Percentiles rank a stretch among this genome's conserved stretches.
phyloP scores from a whole-genome alignment of 1,139 yeast species.

The Yamadazyma atmosphaerica region DNA sequence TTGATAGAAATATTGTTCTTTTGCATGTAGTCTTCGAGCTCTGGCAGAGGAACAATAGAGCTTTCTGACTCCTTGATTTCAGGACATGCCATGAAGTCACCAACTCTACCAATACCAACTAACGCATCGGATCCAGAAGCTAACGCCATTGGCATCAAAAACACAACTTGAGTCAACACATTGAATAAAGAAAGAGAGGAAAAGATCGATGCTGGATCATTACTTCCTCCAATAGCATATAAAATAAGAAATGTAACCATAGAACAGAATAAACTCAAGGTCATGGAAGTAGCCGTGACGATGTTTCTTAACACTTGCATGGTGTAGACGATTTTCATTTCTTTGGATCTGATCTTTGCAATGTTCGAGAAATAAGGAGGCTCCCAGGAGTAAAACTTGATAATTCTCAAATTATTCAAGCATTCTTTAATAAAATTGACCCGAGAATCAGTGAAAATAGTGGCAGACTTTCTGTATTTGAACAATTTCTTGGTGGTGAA shows the following conservation, averaged over 20 bases:
- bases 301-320: constrained; percentile 62
- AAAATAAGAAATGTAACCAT: constrained; percentile 72
- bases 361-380: constrained; percentile 52
- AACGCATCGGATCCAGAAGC: constrained; percentile 70
- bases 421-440: constrained; percentile 38
- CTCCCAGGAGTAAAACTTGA: constrained; percentile 66
- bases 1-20: constrained; percentile 26
- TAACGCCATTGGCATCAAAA: constrained; percentile 72
- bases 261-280: constrained; percentile 67
- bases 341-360: constrained; percentile 45
- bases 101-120: constrained; percentile 62
- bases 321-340: constrained; percentile 49
- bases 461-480: constrained; percentile 28
- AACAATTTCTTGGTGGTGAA: constrained; percentile 26
- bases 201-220: constrained; percentile 71
- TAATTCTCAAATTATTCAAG: constrained; percentile 34
- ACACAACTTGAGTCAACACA: constrained; percentile 49
- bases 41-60: constrained; percentile 4
- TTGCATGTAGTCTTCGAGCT: constrained; percentile 16
- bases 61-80: constrained; percentile 27
- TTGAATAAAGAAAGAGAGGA: constrained; percentile 78
- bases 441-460: constrained; percentile 33
- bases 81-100: constrained; percentile 46
- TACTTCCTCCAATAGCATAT: constrained; percentile 46
- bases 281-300: constrained; percentile 56